These are phyloP conservation scores for Zasmidium angulare DNA, from an alignment of 2,329 filamentous ascomycete genomes.

Conservation along the genomic window DNA sequence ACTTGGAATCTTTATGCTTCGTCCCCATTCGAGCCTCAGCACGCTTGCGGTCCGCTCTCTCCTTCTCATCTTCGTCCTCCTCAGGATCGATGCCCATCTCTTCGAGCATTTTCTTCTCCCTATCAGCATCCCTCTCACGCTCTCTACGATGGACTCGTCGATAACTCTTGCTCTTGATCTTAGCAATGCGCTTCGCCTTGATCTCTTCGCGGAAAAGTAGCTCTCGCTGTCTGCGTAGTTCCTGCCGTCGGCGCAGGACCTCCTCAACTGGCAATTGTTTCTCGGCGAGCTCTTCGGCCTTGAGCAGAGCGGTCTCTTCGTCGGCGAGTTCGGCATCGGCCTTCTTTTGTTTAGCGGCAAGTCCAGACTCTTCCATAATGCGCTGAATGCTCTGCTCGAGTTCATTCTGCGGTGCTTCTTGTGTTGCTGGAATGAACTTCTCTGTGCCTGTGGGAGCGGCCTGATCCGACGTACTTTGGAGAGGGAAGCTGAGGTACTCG, in stretches of 20 bases:
- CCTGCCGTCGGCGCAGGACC: constrained; percentile 68
- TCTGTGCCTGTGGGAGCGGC: constrained; percentile 62
- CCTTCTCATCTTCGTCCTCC: constrained; percentile 59
- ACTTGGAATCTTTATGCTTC: constrained; percentile 84
- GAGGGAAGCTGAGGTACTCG: constrained; percentile 85
- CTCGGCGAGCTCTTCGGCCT: constrained; percentile 67
- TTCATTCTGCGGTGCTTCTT: constrained; percentile 69
- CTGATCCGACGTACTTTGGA: constrained; percentile 66
- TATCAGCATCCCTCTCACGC: constrained; percentile 58
- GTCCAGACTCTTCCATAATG: constrained; percentile 86
- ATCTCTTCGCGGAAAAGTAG: constrained; percentile 85
- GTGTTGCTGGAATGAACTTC: constrained; percentile 59
- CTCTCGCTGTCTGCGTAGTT: constrained; percentile 78
- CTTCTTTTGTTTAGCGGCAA: constrained; percentile 53
- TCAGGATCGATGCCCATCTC: constrained; percentile 60
- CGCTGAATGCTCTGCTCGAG: constrained; percentile 82
- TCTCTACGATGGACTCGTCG: constrained; percentile 87
- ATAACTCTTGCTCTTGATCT: constrained; percentile 98
- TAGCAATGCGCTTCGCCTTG: constrained; percentile 89
- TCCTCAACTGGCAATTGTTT: constrained; percentile 73
- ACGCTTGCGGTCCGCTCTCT: constrained; percentile 68
- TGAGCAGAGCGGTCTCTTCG: constrained; percentile 64
- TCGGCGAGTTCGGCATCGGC: constrained; percentile 55
- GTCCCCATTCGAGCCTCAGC: constrained; percentile 84
- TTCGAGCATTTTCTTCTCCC: constrained; percentile 56